Evolutionary conservation across 805 yeast species (phyloP).

Genomic region (Metschnikowia proteae): DNA sequence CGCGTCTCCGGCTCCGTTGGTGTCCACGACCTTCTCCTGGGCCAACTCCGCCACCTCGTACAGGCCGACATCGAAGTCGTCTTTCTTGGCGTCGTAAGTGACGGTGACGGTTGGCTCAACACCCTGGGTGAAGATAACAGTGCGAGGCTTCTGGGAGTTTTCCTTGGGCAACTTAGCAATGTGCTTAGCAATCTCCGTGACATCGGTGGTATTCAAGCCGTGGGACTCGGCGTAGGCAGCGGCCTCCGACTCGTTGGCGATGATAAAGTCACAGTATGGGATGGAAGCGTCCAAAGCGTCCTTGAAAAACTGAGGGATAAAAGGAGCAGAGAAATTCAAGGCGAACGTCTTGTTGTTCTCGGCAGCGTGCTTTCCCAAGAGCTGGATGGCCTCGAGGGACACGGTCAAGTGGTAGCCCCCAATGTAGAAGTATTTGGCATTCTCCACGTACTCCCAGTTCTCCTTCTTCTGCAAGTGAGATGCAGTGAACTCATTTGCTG

Average conservation of each 20-base stretch:
- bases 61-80: constrained; percentile 45
- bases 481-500: constrained; percentile 95
- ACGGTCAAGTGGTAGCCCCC: constrained; percentile 99
- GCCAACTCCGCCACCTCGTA: constrained; percentile 73
- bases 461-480: constrained; percentile 83
- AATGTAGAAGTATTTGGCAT: constrained; percentile 79
- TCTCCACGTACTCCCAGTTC: constrained; percentile 83
- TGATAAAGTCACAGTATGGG: constrained; percentile 85
- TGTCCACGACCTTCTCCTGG: constrained; percentile 68
- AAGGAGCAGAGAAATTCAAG: constrained; percentile 93
- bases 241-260: constrained; percentile 97
- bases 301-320: constrained; percentile 93
- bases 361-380: constrained; percentile 90
- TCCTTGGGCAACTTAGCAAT: constrained; percentile 77
- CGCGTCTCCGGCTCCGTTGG: constrained; percentile 99
- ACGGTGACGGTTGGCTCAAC: constrained; percentile 84
- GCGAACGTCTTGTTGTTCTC: constrained; percentile 71
- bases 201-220: constrained; percentile 55
- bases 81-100: constrained; percentile 47
- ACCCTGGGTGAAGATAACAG: constrained; percentile 94
- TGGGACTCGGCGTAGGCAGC: constrained; percentile 89
- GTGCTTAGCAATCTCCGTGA: constrained; percentile 73
- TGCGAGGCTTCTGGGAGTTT: constrained; percentile 66
- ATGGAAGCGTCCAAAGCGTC: constrained; percentile 75
- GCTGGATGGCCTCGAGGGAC: constrained; percentile 88